phyloP scores from a whole-genome alignment of 106 monocot genomes.

The Gastrodia elata region DNA sequence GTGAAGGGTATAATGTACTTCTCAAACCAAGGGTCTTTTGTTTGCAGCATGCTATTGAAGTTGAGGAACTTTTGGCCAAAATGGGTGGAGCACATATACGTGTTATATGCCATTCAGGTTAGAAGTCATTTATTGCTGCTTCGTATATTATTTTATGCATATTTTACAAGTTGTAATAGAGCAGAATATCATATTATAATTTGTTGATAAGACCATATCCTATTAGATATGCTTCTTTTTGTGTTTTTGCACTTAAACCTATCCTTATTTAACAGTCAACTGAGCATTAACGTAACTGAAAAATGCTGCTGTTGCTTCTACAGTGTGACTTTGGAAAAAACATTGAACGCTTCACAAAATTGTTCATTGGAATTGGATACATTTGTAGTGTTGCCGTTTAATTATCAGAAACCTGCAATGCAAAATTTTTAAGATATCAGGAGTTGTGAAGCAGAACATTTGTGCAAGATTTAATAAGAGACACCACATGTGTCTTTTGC shows the following conservation, averaged over 20 bases:
- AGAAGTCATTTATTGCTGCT: slow-evolving; percentile 1
- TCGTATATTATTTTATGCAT: background rate
- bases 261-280: background rate
- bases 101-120: slow-evolving; percentile 90
- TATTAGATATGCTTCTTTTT: background rate
- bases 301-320: background rate
- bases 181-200: background rate
- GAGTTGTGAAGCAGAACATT: background rate
- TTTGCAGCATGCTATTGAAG: slow-evolving; percentile 85
- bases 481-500: background rate
- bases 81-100: slow-evolving; percentile 53
- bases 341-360: background rate
- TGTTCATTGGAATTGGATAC: background rate
- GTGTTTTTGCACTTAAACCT: background rate
- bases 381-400: background rate
- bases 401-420: background rate
- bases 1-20: slow-evolving; percentile 31
- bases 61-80: slow-evolving; percentile 42
- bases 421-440: background rate
- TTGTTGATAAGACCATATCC: background rate
- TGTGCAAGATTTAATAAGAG: background rate
- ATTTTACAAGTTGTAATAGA: background rate
- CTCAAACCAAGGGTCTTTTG: slow-evolving; percentile 78
- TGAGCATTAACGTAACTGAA: background rate
- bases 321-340: background rate